Evolutionary conservation across 139 green algal species (phyloP).

Genomic region (Chloropicon primus): DNA sequence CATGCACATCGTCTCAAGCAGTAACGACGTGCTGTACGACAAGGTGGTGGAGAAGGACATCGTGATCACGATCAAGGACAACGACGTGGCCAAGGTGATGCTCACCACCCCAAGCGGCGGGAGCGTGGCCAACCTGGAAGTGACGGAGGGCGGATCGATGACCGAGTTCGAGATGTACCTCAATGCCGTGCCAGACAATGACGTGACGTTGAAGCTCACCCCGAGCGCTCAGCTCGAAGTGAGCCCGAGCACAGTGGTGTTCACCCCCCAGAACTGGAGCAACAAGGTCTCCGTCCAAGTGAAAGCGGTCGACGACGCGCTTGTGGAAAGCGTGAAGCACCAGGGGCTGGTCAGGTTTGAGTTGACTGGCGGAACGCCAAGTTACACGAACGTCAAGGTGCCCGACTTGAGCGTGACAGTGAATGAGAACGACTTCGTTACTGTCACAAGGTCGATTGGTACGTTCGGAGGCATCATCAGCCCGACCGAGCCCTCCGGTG

Average conservation of each 20-base stretch:
- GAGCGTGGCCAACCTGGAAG: background rate
- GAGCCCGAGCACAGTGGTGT: background rate
- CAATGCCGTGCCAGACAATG: background rate
- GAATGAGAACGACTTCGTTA: background rate
- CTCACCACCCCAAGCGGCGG: background rate
- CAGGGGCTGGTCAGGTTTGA: background rate
- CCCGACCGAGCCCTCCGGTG: background rate
- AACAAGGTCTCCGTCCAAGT: background rate
- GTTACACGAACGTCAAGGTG: background rate
- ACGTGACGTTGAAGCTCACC: background rate
- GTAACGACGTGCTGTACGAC: background rate
- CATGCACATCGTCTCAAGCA: background rate
- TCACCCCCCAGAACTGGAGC: background rate
- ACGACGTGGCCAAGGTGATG: background rate
- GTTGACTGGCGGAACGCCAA: background rate
- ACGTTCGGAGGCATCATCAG: background rate
- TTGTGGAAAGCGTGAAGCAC: background rate
- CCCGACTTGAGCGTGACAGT: background rate
- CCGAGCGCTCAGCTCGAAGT: background rate
- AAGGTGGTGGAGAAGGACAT: background rate
- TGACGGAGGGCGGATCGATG: background rate
- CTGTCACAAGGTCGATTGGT: background rate
- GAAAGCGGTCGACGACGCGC: background rate
- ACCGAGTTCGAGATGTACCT: background rate
- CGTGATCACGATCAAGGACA: background rate